Evolutionary conservation across 345 rosid species (phyloP).

Genomic region (Murraya paniculata): DNA sequence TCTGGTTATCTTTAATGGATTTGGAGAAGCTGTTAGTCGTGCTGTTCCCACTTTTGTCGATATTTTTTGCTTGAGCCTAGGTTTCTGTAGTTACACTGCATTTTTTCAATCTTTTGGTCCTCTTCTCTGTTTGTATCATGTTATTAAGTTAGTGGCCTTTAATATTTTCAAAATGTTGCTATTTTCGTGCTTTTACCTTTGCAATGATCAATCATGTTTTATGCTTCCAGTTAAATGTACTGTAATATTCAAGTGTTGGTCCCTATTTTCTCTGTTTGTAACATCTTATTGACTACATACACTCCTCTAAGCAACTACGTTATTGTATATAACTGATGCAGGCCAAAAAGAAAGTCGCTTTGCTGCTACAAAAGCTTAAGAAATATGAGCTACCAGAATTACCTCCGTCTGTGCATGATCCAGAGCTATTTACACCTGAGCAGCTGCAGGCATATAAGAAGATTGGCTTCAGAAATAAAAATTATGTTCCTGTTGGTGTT

Average conservation of each 20-base stretch:
- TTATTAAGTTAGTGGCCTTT: neutral
- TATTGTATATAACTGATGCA: constrained; percentile 27
- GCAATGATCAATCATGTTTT: neutral
- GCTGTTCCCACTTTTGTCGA: neutral
- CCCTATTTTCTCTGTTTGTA: neutral
- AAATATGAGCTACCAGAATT: constrained; percentile 91
- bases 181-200: neutral
- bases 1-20: neutral
- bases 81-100: neutral
- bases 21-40: neutral
- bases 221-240: neutral
- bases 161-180: neutral
- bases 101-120: neutral
- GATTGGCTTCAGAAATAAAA: constrained; percentile 85
- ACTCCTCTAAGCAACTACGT: neutral
- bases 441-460: constrained; percentile 84
- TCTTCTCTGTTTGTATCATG: neutral
- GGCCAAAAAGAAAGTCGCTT: constrained; percentile 96
- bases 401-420: constrained; percentile 83
- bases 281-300: neutral
- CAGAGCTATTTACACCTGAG: constrained; percentile 81
- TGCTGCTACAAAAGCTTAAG: constrained; percentile 87
- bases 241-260: neutral
- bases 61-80: neutral
- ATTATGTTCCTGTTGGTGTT: constrained; percentile 95